Conservation (phyloP, 83 land plant species). For the Larix sibirica region DNA sequence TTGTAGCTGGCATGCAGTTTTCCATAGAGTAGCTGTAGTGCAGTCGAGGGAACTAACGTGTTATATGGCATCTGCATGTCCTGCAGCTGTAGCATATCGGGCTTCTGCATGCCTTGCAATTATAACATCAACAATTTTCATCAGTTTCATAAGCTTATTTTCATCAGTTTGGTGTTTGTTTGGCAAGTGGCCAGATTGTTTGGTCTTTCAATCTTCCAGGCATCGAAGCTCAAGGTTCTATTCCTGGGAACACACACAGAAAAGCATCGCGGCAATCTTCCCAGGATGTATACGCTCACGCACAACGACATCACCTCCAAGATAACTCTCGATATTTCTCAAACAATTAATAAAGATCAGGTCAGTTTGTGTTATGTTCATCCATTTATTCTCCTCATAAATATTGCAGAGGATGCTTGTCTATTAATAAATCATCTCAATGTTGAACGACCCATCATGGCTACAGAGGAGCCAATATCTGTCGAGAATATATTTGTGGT, state of each 20-base stretch:
- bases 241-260: constrained; percentile 76
- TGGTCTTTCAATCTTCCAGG: constrained; percentile 91
- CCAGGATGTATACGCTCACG: constrained; percentile 84
- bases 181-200: constrained; percentile 76
- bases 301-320: constrained; percentile 84
- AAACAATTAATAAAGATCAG: constrained; percentile 80
- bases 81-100: no score
- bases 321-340: constrained; percentile 73
- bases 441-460: background rate
- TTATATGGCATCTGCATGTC: no score
- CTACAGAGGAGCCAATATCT: background rate
- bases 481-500: background rate
- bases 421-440: background rate
- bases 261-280: constrained; percentile 64
- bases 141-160: no score
- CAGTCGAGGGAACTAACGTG: no score
- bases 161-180: background rate
- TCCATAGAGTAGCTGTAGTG: no score
- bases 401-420: no score
- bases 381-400: no score
- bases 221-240: constrained; percentile 87
- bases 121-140: no score
- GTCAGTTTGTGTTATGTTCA: constrained; percentile 13
- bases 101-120: no score
- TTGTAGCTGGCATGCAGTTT: no score